A percentile compares a stretch with the other conserved stretches of the same genome.
Evolutionary conservation across 176 grass and related monocot genomes (phyloP).

Genomic region (Raddia guianensis): DNA sequence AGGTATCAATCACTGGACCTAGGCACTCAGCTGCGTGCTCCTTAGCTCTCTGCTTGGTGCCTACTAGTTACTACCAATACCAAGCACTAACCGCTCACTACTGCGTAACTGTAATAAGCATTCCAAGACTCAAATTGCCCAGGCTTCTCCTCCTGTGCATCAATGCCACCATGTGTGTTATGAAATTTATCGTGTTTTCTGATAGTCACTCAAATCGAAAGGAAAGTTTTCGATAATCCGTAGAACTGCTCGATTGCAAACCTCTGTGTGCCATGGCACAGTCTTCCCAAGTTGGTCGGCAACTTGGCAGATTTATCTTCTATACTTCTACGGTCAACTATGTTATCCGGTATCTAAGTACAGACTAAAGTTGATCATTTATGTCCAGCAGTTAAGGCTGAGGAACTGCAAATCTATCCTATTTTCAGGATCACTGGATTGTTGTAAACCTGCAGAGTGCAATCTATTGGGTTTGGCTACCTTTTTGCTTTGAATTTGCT

Average conservation of each 20-base stretch:
- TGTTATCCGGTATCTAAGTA: not conserved
- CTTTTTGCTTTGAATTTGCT: slow-evolving; percentile 3
- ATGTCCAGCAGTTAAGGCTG: not conserved
- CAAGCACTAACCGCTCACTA: not conserved
- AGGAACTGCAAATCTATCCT: not conserved
- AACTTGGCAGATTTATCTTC: not conserved
- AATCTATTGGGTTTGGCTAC: slow-evolving; percentile 1
- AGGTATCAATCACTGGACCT: slow-evolving; percentile 41
- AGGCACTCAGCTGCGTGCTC: not conserved
- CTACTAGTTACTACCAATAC: not conserved
- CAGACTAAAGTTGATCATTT: not conserved
- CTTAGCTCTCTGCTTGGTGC: not conserved
- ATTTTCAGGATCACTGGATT: not conserved
- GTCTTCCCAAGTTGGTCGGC: not conserved
- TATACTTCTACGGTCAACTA: not conserved
- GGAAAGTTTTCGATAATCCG: not conserved
- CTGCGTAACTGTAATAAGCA: not conserved
- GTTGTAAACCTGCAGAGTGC: not conserved
- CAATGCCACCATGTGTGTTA: not conserved
- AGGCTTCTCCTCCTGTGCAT: not conserved
- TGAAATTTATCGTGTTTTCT: not conserved
- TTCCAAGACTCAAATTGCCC: not conserved
- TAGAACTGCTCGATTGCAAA: not conserved
- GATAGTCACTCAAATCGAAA: not conserved
- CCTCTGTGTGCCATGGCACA: not conserved